Evolutionary conservation across 495 filamentous ascomycete species (phyloP).

Genomic region (Aspergillus indologenus): DNA sequence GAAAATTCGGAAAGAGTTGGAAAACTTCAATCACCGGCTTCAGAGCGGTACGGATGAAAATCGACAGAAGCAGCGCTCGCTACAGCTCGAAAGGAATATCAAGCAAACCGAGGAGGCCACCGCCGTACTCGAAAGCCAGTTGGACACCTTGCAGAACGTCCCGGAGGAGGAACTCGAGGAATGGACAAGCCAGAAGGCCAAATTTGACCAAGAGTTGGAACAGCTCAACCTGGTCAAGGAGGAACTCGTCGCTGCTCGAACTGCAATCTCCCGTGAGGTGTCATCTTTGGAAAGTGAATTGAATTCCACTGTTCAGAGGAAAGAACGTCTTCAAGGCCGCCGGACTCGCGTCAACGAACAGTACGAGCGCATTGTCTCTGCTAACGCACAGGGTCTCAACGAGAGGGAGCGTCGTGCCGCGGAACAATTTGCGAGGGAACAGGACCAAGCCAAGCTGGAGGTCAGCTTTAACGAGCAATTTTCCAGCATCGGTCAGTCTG

Average conservation of each 20-base stretch:
- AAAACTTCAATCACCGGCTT: conserved; percentile 64
- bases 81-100: conserved; percentile 74
- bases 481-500: conserved; percentile 39
- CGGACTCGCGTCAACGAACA: conserved; percentile 74
- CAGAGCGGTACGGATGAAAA: conserved; percentile 80
- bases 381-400: conserved; percentile 70
- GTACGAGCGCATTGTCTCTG: conserved; percentile 71
- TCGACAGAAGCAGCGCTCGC: conserved; percentile 71
- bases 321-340: conserved; percentile 72
- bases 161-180: conserved; percentile 63
- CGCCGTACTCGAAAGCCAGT: conserved; percentile 55
- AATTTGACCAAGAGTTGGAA: conserved; percentile 63
- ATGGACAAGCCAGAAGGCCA: conserved; percentile 57
- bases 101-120: conserved; percentile 79
- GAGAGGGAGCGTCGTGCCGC: conserved; percentile 70
- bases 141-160: conserved; percentile 63
- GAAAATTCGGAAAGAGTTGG: conserved; percentile 73
- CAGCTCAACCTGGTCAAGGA: conserved; percentile 57
- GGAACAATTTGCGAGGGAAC: conserved; percentile 61
- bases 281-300: conserved; percentile 65
- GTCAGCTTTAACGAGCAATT: conserved; percentile 45
- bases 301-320: conserved; percentile 63
- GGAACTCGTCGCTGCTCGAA: conserved; percentile 59
- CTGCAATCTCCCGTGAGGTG: conserved; percentile 60
- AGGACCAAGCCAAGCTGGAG: conserved; percentile 61